Base-by-base conservation (phyloP, 805 yeast species). In the Myxozyma nipponensis region DNA sequence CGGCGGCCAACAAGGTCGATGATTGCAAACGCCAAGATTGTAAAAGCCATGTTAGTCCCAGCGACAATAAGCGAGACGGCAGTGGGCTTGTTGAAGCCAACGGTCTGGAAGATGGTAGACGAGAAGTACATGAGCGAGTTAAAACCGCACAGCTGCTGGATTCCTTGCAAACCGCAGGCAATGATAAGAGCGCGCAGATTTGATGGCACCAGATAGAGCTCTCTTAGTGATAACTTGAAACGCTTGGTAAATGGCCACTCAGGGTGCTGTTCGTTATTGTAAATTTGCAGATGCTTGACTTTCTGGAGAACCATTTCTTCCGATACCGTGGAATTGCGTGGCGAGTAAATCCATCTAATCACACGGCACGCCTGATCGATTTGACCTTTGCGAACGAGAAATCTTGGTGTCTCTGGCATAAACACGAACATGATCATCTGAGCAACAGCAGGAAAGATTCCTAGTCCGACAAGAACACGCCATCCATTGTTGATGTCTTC, bases 71-170 rank as follows among this genome's bases (percentile, higher is more conserved):
- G 79, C 1, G 97, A 89, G 15, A 91, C 97, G 1, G 96, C 95
- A n/a, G 96, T 85, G 7, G 98, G 78, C 66, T 90, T 81, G 55
- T 79, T 64, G 66, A 90, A 91, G 2, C 98, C 98, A 47, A 90
- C 87, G 39, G 90, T 81, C 68, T 89, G 83, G 65, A 93, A 93
- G 59, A 93, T 84, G 1, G 97, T 90, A 32, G 95, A 82, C 43
- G 95, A 84, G 69, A 90, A 91, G 72, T 93, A 91, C 95, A 91
- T 86, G 62, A 91, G 77, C 4, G 97, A 87, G 71, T 91, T 93
- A 79, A 91, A 91, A 59, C 98, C 98, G 17, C 95, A 85, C 62
- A 91, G 88, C 71, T 91, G 98, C 73, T 91, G 98, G 63, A 93
- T 84, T 51, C 95, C 96, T 71, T 93, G 98, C 58, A 91, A 72